phyloP scores from a whole-genome alignment of 78 protist genomes.

The Abeoforma whisleri region DNA sequence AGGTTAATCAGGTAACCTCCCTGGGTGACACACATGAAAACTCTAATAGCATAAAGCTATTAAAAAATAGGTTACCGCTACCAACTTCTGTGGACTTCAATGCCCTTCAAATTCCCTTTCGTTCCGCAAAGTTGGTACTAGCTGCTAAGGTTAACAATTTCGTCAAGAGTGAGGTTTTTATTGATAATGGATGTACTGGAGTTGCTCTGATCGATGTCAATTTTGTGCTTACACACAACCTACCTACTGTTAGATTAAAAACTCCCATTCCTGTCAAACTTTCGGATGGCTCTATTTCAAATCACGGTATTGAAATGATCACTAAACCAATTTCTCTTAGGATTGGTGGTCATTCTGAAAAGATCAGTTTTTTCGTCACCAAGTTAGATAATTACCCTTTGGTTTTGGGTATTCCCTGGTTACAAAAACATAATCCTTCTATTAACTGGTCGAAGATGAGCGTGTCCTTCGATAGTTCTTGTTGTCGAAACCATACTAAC shows the following conservation, averaged over 20 bases:
- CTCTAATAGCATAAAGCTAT: too few species aligned
- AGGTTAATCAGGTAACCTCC: too few species aligned
- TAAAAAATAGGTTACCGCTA: too few species aligned
- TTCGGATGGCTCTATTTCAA: background rate
- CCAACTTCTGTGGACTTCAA: too few species aligned
- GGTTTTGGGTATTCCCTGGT: background rate
- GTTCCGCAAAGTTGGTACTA: too few species aligned
- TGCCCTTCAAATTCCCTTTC: too few species aligned
- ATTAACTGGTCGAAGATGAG: too few species aligned
- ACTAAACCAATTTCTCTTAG: background rate
- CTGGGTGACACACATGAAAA: too few species aligned
- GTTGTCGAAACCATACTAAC: too few species aligned
- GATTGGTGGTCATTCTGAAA: background rate
- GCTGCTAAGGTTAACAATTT: too few species aligned
- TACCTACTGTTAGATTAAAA: too few species aligned
- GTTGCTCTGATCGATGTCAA: background rate
- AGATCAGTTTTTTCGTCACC: background rate
- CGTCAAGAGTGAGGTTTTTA: background rate
- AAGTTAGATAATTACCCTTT: background rate
- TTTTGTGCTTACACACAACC: background rate
- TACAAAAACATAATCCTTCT: background rate
- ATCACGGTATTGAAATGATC: background rate
- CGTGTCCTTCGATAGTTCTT: too few species aligned
- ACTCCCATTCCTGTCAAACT: background rate
- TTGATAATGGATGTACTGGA: background rate